Percentiles rank a stretch among this genome's conserved stretches.
Evolutionary conservation across 495 filamentous ascomycete genomes (phyloP).

Genomic region (Penicillium mononematosum): DNA sequence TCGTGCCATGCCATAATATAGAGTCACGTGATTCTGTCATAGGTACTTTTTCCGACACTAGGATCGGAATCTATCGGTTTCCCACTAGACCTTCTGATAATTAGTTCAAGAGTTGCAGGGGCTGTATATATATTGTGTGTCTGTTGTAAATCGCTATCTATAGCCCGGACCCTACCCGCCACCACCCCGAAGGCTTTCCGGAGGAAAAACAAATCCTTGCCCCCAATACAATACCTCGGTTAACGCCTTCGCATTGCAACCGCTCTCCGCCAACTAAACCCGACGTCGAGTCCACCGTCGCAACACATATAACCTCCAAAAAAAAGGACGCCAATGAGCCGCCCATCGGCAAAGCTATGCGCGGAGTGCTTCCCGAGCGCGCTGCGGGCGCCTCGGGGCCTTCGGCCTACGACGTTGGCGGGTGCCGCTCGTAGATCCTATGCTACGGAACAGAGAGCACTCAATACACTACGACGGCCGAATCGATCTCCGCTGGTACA

Average conservation of each 20-base stretch:
- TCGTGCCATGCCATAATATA: not conserved
- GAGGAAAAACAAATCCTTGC: conserved; percentile 23
- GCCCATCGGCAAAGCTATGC: conserved; percentile 35
- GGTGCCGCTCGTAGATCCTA: conserved; percentile 15
- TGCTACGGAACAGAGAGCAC: conserved; percentile 12
- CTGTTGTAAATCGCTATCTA: not conserved
- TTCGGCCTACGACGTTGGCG: conserved; percentile 22
- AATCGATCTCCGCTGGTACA: not conserved
- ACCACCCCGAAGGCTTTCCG: conserved; percentile 3
- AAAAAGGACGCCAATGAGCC: conserved; percentile 28
- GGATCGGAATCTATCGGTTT: not conserved
- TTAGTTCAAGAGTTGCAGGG: not conserved
- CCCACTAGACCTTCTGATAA: not conserved
- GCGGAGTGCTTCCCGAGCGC: conserved; percentile 35
- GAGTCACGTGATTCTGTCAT: conserved; percentile 34
- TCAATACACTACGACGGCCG: conserved; percentile 3
- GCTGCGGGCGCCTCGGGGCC: conserved; percentile 26
- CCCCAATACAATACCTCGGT: conserved; percentile 26
- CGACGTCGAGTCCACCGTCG: not conserved
- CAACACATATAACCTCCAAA: conserved; percentile 11
- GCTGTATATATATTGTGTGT: conserved; percentile 1
- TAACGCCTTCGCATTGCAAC: conserved; percentile 19
- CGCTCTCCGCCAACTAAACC: conserved; percentile 7
- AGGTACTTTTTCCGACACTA: conserved; percentile 15
- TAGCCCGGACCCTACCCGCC: not conserved